These are phyloP conservation scores for Aciculoconidium aculeatum DNA, from an alignment of 805 yeast genomes.

Conservation along the genomic window DNA sequence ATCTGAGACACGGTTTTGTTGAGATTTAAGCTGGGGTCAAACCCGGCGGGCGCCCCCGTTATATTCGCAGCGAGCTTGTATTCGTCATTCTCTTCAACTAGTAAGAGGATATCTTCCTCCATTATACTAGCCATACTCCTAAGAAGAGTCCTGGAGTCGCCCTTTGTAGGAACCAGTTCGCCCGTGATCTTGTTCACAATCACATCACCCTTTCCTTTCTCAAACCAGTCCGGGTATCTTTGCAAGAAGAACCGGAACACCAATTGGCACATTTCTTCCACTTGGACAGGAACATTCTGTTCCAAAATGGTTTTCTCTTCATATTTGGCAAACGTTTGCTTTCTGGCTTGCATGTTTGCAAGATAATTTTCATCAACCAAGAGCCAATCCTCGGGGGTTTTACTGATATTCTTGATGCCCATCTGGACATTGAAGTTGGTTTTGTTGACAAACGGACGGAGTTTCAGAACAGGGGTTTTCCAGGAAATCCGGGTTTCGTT, in stretches of 20 bases:
- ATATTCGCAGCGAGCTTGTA: conserved; percentile 53
- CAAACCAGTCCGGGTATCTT: conserved; percentile 53
- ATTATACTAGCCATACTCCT: conserved; percentile 29
- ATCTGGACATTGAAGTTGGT: conserved; percentile 30
- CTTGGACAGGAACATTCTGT: conserved; percentile 22
- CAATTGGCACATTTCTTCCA: conserved; percentile 46
- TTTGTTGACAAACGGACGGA: conserved; percentile 34
- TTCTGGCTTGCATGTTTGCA: conserved; percentile 36
- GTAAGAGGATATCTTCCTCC: conserved; percentile 60
- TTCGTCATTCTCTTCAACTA: conserved; percentile 49
- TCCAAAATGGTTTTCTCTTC: conserved; percentile 28
- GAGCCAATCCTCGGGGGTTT: conserved; percentile 49
- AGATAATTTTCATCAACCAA: conserved; percentile 57
- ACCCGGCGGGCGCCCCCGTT: conserved; percentile 68
- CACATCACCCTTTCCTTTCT: conserved; percentile 15
- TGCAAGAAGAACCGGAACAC: conserved; percentile 33
- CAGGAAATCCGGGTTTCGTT: too few relatives aligned
- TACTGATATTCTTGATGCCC: conserved; percentile 25
- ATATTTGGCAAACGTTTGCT: conserved; percentile 23
- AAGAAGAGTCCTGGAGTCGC: conserved; percentile 16
- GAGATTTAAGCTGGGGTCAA: conserved; percentile 52
- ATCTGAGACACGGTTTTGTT: conserved; percentile 51
- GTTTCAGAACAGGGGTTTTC: too few relatives aligned
- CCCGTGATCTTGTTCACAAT: conserved; percentile 37
- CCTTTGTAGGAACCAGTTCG: conserved; percentile 19